These are phyloP conservation scores for Pleoardoris graminearum DNA, from an alignment of 2,329 filamentous ascomycete species.

Conservation along the genomic window DNA sequence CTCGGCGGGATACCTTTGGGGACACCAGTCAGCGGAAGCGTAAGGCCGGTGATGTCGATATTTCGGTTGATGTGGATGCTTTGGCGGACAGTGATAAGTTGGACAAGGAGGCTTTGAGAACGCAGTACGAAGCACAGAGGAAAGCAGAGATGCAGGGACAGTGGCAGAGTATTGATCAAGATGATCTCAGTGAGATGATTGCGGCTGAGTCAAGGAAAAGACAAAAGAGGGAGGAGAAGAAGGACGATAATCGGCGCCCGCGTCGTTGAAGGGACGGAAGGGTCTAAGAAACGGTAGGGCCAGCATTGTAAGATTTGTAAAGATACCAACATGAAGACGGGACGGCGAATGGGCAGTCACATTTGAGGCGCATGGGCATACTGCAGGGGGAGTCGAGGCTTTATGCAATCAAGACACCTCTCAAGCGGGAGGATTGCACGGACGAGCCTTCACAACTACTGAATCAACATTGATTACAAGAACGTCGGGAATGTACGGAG, in stretches of 20 bases:
- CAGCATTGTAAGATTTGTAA: constrained; percentile 13
- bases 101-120: constrained; percentile 80
- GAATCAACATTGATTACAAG: constrained; percentile 11
- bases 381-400: not conserved
- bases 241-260: constrained; percentile 62
- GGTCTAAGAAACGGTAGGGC: constrained; percentile 2
- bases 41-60: constrained; percentile 92
- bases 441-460: not conserved
- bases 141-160: constrained; percentile 63
- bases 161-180: constrained; percentile 78
- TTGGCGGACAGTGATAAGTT: constrained; percentile 75
- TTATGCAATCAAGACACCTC: constrained; percentile 1
- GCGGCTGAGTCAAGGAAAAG: constrained; percentile 89
- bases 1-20: constrained; percentile 65
- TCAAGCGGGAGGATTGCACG: not conserved
- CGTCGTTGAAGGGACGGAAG: constrained; percentile 49
- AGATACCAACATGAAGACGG: constrained; percentile 18
- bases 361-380: constrained; percentile 1
- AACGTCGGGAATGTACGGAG: constrained; percentile 6
- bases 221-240: constrained; percentile 74
- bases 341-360: not conserved
- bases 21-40: constrained; percentile 77
- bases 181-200: constrained; percentile 95
- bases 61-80: constrained; percentile 85
- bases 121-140: constrained; percentile 74